A percentile compares a stretch with the other conserved stretches of the same genome.
Evolutionary conservation across 345 rosid species (phyloP).

Genomic region (Euphorbia tirucalli): DNA sequence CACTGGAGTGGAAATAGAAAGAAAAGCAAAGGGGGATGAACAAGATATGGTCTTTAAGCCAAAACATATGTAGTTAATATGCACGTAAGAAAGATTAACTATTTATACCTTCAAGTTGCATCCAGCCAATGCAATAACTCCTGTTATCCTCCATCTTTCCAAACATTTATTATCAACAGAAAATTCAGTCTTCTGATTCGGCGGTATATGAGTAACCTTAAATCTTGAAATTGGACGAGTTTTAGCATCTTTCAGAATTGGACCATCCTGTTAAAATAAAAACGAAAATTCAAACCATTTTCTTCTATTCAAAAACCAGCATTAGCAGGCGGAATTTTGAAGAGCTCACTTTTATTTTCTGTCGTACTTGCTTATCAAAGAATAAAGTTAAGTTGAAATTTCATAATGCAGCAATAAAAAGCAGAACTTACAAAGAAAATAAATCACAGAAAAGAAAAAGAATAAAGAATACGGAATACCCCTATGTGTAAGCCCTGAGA

Average conservation of each 20-base stretch:
- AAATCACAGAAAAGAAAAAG: too few species aligned
- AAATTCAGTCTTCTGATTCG: conserved; percentile 28
- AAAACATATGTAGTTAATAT: too few species aligned
- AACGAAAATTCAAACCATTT: conserved; percentile 2
- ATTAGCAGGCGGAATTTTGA: not conserved
- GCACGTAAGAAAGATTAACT: not conserved
- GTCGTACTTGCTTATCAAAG: too few species aligned
- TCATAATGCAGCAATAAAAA: not conserved
- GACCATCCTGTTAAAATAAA: conserved; percentile 56
- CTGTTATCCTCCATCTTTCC: conserved; percentile 75
- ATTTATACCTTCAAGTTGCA: conserved; percentile 62
- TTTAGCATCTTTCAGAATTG: conserved; percentile 60
- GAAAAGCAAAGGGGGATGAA: too few species aligned
- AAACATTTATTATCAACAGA: conserved; percentile 44
- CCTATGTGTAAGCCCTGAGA: conserved; percentile 95
- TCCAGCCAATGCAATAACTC: conserved; percentile 66
- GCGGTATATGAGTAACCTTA: conserved; percentile 15
- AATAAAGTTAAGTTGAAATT: too few species aligned
- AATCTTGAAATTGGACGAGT: conserved; percentile 48
- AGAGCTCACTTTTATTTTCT: too few species aligned
- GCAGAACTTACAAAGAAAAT: not conserved
- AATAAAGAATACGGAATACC: conserved; percentile 39
- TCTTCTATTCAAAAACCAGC: not conserved
- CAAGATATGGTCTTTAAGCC: too few species aligned
- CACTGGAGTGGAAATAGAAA: too few species aligned